Conservation (phyloP, 352 stramenopile genomes). For the Phytophthora kernoviae region DNA sequence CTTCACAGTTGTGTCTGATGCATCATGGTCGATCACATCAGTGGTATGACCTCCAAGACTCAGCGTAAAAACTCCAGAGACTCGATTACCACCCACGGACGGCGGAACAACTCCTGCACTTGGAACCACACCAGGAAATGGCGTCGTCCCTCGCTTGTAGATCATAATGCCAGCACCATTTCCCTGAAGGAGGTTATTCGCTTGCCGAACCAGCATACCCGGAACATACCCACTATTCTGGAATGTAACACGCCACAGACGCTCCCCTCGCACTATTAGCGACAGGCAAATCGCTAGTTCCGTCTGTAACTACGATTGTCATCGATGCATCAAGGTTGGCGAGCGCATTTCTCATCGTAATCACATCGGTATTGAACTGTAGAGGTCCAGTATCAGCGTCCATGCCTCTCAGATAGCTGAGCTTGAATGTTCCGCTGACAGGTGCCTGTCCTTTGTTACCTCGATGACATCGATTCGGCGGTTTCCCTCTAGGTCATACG, state of each 20-base stretch:
- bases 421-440: constrained; percentile 90
- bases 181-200: constrained; percentile 85
- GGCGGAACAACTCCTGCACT: constrained; percentile 18
- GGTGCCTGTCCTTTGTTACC: constrained; percentile 82
- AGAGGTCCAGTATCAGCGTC: constrained; percentile 81
- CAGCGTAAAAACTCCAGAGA: constrained; percentile 90
- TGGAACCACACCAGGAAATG: constrained; percentile 12
- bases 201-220: constrained; percentile 71
- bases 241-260: constrained; percentile 93
- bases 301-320: constrained; percentile 74
- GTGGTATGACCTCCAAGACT: constrained; percentile 89
- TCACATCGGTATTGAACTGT: constrained; percentile 48
- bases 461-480: constrained; percentile 87
- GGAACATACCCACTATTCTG: constrained; percentile 90
- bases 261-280: constrained; percentile 43
- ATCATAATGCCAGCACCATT: constrained; percentile 86
- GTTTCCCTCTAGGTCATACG: constrained; percentile 89
- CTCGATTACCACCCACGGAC: constrained; percentile 88
- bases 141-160: constrained; percentile 67
- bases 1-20: constrained; percentile 92
- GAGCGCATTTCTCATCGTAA: constrained; percentile 73
- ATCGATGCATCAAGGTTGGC: constrained; percentile 84
- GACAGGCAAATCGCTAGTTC: constrained; percentile 41
- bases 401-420: constrained; percentile 84
- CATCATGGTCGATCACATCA: constrained; percentile 91